phyloP scores from a whole-genome alignment of 1,284 basidiomycete genomes.

The Leccinum pallidistipes region DNA sequence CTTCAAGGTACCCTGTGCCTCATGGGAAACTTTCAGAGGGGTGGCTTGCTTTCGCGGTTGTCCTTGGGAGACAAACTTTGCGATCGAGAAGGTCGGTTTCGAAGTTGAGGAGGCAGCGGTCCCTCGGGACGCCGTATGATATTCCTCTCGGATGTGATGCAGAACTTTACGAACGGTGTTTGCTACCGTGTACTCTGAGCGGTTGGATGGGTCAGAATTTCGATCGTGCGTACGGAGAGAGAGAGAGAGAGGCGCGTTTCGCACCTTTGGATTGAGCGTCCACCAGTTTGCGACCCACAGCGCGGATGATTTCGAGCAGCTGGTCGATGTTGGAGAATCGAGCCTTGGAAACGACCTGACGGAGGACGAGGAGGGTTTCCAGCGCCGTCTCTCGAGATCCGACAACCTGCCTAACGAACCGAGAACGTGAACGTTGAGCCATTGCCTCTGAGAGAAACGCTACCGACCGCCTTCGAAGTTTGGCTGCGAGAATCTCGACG shows the following conservation, averaged over 20 bases:
- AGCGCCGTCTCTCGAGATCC: conserved; percentile 87
- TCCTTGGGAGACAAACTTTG: conserved; percentile 75
- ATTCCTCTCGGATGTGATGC: conserved; percentile 93
- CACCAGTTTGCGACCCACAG: conserved; percentile 77
- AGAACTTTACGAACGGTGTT: conserved; percentile 92
- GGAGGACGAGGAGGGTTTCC: conserved; percentile 85
- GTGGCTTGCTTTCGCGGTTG: conserved; percentile 63
- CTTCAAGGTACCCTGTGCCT: conserved; percentile 53
- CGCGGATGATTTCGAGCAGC: conserved; percentile 78
- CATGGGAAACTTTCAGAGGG: conserved; percentile 45
- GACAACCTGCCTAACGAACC: conserved; percentile 72
- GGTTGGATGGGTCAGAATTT: neutral
- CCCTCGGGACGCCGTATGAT: conserved; percentile 63
- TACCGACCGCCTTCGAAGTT: conserved; percentile 65
- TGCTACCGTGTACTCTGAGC: conserved; percentile 86
- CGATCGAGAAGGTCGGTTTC: conserved; percentile 62
- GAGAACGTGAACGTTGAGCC: neutral
- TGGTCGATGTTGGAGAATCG: conserved; percentile 88
- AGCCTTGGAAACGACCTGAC: conserved; percentile 87
- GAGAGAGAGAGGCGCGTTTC: conserved; percentile 5
- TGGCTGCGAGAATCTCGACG: conserved; percentile 67
- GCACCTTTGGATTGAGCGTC: conserved; percentile 93
- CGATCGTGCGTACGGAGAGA: neutral
- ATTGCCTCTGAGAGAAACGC: neutral
- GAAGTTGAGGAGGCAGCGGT: conserved; percentile 35